phyloP scores from a whole-genome alignment of 1,139 yeast genomes.

The Wickerhamomyces sp. region DNA sequence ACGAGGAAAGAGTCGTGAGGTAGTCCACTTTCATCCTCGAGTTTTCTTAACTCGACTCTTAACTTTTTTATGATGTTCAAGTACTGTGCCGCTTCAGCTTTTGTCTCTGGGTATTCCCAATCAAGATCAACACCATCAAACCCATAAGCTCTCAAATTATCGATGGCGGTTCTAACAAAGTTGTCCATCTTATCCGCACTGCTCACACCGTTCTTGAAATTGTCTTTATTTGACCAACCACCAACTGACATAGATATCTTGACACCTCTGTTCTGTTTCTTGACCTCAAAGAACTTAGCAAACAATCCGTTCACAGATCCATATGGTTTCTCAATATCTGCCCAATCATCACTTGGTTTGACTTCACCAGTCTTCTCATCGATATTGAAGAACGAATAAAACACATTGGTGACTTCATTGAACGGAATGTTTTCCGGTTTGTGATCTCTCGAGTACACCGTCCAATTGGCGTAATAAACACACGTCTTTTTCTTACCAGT shows the following conservation, averaged over 20 bases:
- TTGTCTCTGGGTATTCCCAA: constrained; percentile 79
- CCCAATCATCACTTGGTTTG: constrained; percentile 58
- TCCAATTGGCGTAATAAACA: constrained; percentile 62
- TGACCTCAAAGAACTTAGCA: constrained; percentile 18
- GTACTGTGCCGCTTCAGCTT: constrained; percentile 41
- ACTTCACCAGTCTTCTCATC: constrained; percentile 50
- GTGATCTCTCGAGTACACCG: constrained; percentile 58
- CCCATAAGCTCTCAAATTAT: constrained; percentile 46
- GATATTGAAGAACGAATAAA: constrained; percentile 71
- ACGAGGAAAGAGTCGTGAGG: constrained; percentile 38
- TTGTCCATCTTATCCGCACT: constrained; percentile 31
- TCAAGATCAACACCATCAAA: constrained; percentile 92
- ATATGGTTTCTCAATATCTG: constrained; percentile 50
- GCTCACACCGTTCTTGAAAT: constrained; percentile 44
- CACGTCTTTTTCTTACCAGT: constrained; percentile 21
- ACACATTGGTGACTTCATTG: constrained; percentile 54
- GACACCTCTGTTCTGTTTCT: constrained; percentile 38
- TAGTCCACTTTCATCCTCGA: constrained; percentile 27
- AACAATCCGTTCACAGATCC: constrained; percentile 12
- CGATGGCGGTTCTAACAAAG: constrained; percentile 49
- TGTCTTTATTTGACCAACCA: constrained; percentile 70
- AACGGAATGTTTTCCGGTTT: constrained; percentile 64
- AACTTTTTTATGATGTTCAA: constrained; percentile 40
- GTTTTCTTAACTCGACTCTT: constrained; percentile 35
- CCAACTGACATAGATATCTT: constrained; percentile 75